phyloP scores from a whole-genome alignment of 1,139 yeast genomes.

The Wickerhamiella pararugosa region DNA sequence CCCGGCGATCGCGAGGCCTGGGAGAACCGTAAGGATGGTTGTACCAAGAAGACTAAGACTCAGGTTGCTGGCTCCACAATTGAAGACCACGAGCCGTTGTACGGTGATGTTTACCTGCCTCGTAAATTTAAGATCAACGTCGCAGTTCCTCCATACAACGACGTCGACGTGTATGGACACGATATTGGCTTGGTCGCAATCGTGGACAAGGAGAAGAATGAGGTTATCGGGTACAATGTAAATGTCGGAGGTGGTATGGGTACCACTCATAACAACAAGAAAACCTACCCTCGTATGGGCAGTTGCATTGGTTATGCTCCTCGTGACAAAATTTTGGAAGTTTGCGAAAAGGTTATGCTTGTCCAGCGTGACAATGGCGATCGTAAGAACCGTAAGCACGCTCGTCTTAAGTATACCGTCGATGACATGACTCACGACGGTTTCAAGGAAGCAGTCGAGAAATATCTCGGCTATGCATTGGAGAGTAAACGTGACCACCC shows the following conservation, averaged over 20 bases:
- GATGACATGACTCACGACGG: slow-evolving; percentile 82
- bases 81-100: slow-evolving; percentile 62
- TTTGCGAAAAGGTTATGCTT: slow-evolving; percentile 82
- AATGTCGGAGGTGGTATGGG: slow-evolving; percentile 99
- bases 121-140: slow-evolving; percentile 92
- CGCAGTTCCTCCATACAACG: slow-evolving; percentile 92
- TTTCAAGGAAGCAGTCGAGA: slow-evolving; percentile 64
- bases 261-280: slow-evolving; percentile 87
- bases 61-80: slow-evolving; percentile 54
- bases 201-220: slow-evolving; percentile 38
- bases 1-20: slow-evolving; percentile 56
- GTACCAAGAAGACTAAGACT: slow-evolving; percentile 73
- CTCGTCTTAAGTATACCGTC: slow-evolving; percentile 91
- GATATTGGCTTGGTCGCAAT: slow-evolving; percentile 90
- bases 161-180: slow-evolving; percentile 92
- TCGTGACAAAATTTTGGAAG: slow-evolving; percentile 54
- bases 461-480: slow-evolving; percentile 61
- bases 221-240: slow-evolving; percentile 61
- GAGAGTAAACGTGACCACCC: slow-evolving; percentile 56
- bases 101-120: slow-evolving; percentile 79
- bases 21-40: slow-evolving; percentile 63
- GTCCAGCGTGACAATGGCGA: slow-evolving; percentile 95
- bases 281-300: slow-evolving; percentile 93
- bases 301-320: slow-evolving; percentile 66
- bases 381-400: slow-evolving; percentile 92